Base-by-base conservation (phyloP, 768 basidiomycete species). In the Phallus indusiatus region DNA sequence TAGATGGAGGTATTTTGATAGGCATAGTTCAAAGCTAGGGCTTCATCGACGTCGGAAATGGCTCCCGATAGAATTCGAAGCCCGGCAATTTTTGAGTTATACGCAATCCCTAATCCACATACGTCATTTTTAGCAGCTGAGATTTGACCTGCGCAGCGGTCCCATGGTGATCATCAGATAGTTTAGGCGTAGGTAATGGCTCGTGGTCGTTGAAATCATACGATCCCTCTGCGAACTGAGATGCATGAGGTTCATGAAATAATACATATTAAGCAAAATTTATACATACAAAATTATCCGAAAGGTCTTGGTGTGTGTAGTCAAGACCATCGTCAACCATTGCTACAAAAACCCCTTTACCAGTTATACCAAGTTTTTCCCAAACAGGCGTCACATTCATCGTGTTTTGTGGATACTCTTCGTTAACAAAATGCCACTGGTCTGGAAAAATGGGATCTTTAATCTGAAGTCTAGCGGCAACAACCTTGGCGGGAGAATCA, bases 61-160 rank as follows among this genome's bases (percentile, higher is more conserved):
- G 90, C 85, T 1, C 90, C 94, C 1, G 93, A 95, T 48, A 99
- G 83, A 63, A 99, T 99, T 55, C 96, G 88, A 48, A 98, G 81
- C 20, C 94, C 96, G 28, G 96, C 90, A 62, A 98, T 84, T 65
- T 90, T 90, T 49, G 94, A 87, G 2, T 86, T 76, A 68, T 96
- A 94, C 7, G 96, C 92, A 56, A 99, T 87, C 18, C 96, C 96
- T 16, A 98, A 77, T 34, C 96, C 96, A 67, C 96, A 99, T 1
- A 88, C 89, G 55, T 86, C 83, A 73, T 99, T 99, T 68, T 89
- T 90, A 14, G 79, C 84, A 1, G 96, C 96, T 20, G 90, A 94
- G 53, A 99, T 83, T 72, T 99, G 95, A 28, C 96, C 96, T 1
- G 95, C 95, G 70, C 96, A 99, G 1, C 96, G 88, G 96, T 99